Evolutionary conservation across 306 rosid genomes (phyloP).

Genomic region (Acacia confusa): DNA sequence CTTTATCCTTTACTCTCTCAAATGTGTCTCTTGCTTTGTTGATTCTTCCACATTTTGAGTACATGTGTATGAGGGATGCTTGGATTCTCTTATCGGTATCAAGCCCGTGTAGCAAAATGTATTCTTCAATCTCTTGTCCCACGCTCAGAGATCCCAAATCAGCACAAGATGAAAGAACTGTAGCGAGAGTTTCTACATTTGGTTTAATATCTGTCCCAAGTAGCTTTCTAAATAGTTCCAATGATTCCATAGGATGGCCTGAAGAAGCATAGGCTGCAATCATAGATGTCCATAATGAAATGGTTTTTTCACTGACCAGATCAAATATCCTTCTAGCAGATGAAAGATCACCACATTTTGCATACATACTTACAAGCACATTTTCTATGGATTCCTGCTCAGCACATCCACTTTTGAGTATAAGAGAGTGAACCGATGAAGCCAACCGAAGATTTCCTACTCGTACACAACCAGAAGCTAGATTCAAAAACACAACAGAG

Average conservation of each 20-base stretch:
- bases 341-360: slow-evolving; percentile 50
- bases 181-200: slow-evolving; percentile 37
- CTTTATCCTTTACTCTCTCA: slow-evolving; percentile 48
- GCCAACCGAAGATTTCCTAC: slow-evolving; percentile 33
- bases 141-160: slow-evolving; percentile 43
- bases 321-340: slow-evolving; percentile 59
- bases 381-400: slow-evolving; percentile 46
- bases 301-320: slow-evolving; percentile 37
- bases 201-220: slow-evolving; percentile 35
- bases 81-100: slow-evolving; percentile 50
- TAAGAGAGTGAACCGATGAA: slow-evolving; percentile 44
- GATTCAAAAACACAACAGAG: slow-evolving; percentile 40
- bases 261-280: slow-evolving; percentile 49
- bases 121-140: slow-evolving; percentile 68
- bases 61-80: slow-evolving; percentile 74
- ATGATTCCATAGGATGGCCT: slow-evolving; percentile 40
- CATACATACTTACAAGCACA: slow-evolving; percentile 52
- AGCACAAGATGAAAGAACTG: slow-evolving; percentile 51
- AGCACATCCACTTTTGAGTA: slow-evolving; percentile 52
- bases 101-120: slow-evolving; percentile 47
- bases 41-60: slow-evolving; percentile 65
- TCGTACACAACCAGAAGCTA: slow-evolving; percentile 38
- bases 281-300: slow-evolving; percentile 63
- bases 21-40: slow-evolving; percentile 49
- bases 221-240: slow-evolving; percentile 41